These are phyloP conservation scores for Rossbeevera mucosa DNA, from an alignment of 768 basidiomycete genomes.

Conservation along the genomic window DNA sequence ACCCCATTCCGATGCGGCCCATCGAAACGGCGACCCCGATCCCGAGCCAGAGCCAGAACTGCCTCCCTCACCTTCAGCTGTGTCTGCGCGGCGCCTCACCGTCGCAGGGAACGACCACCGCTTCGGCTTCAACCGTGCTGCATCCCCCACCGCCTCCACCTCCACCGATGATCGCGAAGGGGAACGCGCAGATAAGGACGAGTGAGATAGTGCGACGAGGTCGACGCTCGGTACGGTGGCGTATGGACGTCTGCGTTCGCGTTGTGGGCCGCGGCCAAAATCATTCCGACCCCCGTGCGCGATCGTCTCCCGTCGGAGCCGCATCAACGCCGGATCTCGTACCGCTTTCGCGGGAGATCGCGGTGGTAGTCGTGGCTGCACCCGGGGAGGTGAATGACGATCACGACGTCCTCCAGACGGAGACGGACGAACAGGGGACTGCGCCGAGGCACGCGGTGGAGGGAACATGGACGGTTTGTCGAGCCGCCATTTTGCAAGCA, in stretches of 20 bases:
- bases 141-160: too few relatives aligned
- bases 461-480: slow-evolving; percentile 11
- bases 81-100: not conserved
- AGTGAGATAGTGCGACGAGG: slow-evolving; percentile 14
- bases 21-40: not conserved
- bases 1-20: not conserved
- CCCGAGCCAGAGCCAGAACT: not conserved
- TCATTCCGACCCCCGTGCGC: not conserved
- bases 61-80: not conserved
- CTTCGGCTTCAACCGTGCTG: not conserved
- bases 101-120: slow-evolving; percentile 21
- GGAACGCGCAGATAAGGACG: slow-evolving; percentile 11
- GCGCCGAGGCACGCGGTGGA: slow-evolving; percentile 15
- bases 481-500: not conserved
- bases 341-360: not conserved
- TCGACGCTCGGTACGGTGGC: slow-evolving; percentile 20
- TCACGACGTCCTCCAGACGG: not conserved
- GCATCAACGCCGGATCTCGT: slow-evolving; percentile 10
- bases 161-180: slow-evolving; percentile 8
- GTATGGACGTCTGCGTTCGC: not conserved
- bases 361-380: not conserved
- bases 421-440: slow-evolving; percentile 16
- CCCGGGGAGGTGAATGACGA: not conserved
- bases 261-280: not conserved
- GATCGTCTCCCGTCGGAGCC: slow-evolving; percentile 17